phyloP scores from a whole-genome alignment of 345 rosid species.

The Brassica carinata region DNA sequence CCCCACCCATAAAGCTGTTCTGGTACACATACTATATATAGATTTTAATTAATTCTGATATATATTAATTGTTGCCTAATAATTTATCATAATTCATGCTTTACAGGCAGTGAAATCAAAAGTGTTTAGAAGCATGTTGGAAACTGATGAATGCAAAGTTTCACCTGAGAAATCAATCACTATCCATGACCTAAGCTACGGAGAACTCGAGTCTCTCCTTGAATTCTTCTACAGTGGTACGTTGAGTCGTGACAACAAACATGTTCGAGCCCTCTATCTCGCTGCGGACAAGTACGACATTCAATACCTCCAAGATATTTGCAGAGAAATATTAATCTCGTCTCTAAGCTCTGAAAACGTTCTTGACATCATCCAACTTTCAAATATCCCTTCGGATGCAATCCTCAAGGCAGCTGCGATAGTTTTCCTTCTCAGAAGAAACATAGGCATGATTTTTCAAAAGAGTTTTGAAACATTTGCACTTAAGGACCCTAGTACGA shows the following conservation, averaged over 20 bases:
- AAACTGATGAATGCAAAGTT: constrained; percentile 14
- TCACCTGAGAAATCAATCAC: constrained; percentile 9
- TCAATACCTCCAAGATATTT: constrained; percentile 6
- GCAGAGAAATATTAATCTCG: neutral
- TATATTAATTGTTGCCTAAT: neutral
- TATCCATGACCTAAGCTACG: constrained; percentile 10
- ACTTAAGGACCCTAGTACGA: neutral
- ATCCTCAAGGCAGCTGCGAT: neutral
- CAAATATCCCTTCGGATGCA: neutral
- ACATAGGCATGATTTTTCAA: neutral
- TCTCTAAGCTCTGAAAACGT: neutral
- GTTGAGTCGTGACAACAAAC: constrained; percentile 4
- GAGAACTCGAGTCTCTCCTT: neutral
- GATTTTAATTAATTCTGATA: neutral
- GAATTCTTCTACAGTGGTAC: constrained; percentile 8
- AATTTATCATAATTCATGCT: neutral
- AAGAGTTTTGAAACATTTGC: neutral
- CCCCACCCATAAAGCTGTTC: constrained; percentile 10
- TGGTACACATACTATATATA: neutral
- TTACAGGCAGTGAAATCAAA: constrained; percentile 12
- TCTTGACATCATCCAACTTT: constrained; percentile 11
- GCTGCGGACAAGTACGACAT: constrained; percentile 25
- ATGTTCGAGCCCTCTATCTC: constrained; percentile 10
- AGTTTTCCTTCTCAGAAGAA: neutral
- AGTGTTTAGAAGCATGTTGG: constrained; percentile 25